Evolutionary conservation across 805 yeast genomes (phyloP).

Genomic region (Pichia nakasei): DNA sequence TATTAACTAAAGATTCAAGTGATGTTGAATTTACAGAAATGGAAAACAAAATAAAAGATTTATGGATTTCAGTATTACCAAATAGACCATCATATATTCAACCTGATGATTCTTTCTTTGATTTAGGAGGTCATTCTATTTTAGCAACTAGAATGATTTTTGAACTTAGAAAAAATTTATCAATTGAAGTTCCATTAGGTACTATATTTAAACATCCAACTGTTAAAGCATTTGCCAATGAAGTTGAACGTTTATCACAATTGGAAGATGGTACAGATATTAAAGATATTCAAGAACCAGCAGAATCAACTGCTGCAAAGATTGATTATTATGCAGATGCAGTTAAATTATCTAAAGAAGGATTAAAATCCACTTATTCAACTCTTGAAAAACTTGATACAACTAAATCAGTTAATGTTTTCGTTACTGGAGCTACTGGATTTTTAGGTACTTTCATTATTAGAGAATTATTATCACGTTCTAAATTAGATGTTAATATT

Average conservation of each 20-base stretch:
- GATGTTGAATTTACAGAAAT: conserved; percentile 50
- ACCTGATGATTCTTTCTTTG: conserved; percentile 86
- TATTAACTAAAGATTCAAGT: conserved; percentile 28
- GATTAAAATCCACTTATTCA: conserved; percentile 36
- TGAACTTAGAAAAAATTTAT: conserved; percentile 69
- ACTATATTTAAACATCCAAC: conserved; percentile 87
- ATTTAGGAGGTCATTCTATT: conserved; percentile 96
- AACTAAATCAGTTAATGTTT: conserved; percentile 35
- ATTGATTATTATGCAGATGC: conserved; percentile 72
- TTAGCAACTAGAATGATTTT: conserved; percentile 96
- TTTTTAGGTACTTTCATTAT: conserved; percentile 88
- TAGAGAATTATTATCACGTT: conserved; percentile 52
- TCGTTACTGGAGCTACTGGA: conserved; percentile 94
- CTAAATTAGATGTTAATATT: conserved; percentile 45
- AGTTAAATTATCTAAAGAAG: conserved; percentile 31
- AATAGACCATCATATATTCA: conserved; percentile 70
- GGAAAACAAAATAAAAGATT: conserved; percentile 62
- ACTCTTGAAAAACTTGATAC: conserved; percentile 28
- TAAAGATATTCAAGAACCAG: conserved; percentile 23
- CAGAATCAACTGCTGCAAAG: conserved; percentile 19
- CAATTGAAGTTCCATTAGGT: conserved; percentile 81
- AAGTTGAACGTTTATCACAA: conserved; percentile 49
- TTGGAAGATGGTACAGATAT: conserved; percentile 40
- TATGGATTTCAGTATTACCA: conserved; percentile 85
- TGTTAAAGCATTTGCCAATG: conserved; percentile 64